Conservation (phyloP, 805 yeast species). For the Sugiyamaella smithiae region DNA sequence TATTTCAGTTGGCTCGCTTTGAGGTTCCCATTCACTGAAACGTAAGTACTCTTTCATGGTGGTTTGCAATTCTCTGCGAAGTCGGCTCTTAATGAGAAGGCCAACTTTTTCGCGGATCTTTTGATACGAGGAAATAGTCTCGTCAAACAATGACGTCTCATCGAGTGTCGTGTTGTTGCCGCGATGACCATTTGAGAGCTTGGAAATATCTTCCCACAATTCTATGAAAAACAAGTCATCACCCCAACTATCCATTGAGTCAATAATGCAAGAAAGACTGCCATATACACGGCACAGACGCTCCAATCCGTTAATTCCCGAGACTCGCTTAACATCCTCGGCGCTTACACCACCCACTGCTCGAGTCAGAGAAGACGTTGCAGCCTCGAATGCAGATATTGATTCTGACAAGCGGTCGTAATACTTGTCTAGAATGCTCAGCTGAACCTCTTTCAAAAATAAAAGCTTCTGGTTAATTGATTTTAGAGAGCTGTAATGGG, state of each 20-base stretch:
- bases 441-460: constrained; percentile 57
- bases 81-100: constrained; percentile 31
- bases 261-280: constrained; percentile 37
- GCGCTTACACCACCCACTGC: constrained; percentile 35
- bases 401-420: constrained; percentile 42
- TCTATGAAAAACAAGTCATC: constrained; percentile 43
- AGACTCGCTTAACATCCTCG: constrained; percentile 32
- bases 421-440: constrained; percentile 54
- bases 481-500: constrained; percentile 43
- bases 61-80: constrained; percentile 38
- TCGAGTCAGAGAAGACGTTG: constrained; percentile 35
- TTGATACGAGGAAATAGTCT: constrained; percentile 40
- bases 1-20: background rate
- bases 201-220: constrained; percentile 38
- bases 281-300: constrained; percentile 42
- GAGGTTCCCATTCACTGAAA: constrained; percentile 31
- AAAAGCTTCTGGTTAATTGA: constrained; percentile 54
- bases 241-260: constrained; percentile 43
- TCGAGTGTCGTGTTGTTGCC: constrained; percentile 15
- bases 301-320: constrained; percentile 39
- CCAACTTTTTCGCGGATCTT: constrained; percentile 34
- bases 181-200: constrained; percentile 21
- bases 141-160: constrained; percentile 44
- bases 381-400: constrained; percentile 43
- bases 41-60: constrained; percentile 39